These are phyloP conservation scores for Syzygium jambos DNA, from an alignment of 345 rosid species.

Conservation along the genomic window DNA sequence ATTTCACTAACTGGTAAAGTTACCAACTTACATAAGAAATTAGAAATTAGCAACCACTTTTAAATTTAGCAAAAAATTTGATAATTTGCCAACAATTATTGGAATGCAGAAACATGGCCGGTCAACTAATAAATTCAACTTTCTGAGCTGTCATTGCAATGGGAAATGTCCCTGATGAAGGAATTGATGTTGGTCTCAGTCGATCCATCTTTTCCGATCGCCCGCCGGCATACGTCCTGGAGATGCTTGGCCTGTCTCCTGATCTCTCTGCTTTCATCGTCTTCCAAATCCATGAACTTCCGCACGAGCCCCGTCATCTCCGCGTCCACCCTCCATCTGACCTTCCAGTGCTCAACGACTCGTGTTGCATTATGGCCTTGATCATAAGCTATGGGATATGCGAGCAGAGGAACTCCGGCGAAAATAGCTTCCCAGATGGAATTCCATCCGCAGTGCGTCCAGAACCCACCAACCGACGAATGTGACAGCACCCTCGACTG, in stretches of 20 bases:
- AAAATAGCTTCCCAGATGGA: slow-evolving; percentile 16
- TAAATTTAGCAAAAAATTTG: too few species aligned
- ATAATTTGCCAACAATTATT: too few species aligned
- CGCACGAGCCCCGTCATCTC: background rate
- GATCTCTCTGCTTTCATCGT: slow-evolving; percentile 4
- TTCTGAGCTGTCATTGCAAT: background rate
- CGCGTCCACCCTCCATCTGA: slow-evolving; percentile 11
- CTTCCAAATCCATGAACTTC: slow-evolving; percentile 3
- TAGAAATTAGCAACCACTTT: too few species aligned
- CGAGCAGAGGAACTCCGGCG: slow-evolving; percentile 14
- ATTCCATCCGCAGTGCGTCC: slow-evolving; percentile 30
- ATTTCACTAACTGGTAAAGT: too few species aligned
- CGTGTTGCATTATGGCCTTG: slow-evolving; percentile 7
- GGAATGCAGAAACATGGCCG: background rate
- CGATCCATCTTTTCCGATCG: slow-evolving; percentile 45
- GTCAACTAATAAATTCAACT: background rate
- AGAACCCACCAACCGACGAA: slow-evolving; percentile 18
- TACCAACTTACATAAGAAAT: too few species aligned
- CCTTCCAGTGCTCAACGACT: slow-evolving; percentile 15
- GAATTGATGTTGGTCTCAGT: background rate
- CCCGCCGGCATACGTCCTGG: slow-evolving; percentile 1
- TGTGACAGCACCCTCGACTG: slow-evolving; percentile 24
- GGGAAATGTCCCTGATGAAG: background rate
- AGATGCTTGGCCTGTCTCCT: slow-evolving; percentile 6
- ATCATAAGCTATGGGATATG: slow-evolving; percentile 11